Evolutionary conservation across 2,329 filamentous ascomycete species (phyloP), one percentile per base, ranked within the genome.

Genomic region (Fusarium sp.): DNA sequence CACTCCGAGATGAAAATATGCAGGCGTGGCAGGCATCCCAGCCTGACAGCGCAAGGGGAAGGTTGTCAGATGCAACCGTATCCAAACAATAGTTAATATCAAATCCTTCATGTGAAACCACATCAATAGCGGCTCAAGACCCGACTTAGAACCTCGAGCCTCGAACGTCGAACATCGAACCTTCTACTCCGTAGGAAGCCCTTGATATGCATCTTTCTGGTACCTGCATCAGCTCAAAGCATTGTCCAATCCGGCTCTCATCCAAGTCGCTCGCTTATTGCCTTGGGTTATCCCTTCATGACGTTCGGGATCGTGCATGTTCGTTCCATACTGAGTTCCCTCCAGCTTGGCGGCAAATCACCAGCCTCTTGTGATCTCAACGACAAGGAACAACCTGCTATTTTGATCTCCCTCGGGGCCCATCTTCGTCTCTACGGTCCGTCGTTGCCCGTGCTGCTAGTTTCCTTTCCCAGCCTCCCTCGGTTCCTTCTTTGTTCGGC

Each of bases 181-280:
- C 25, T 46, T 23, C 33, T 33, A n/a, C n/a, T n/a, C n/a, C n/a
- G n/a, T n/a, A 44, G 25, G 27, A 20, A 35, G 51, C 54, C 54
- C 14, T 59, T 41, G 37, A 32, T 43, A 64, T 64, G 61, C 52
- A 59, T 40, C 59, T 48, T 48, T 20, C 44, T 61, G 48, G 65
- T 68, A 68, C 65, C 65, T 68, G 65, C 65, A 51, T 68, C 58
- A 68, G 54, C 46, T 53, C 56, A 33, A 41, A 53, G 27, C 30
- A 37, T 57, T 43, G 56, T 61, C 23, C 45, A 30, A 30, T 37
- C 37, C 37, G 52, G 30, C 54, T 35, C 35, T 51, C 45, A 30
- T 52, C 41, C 46, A 48, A 45, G 32, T 63, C 48, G 62, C 55
- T 56, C 56, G 49, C 49, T 55, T 46, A 35, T 30, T 11, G 10